A percentile compares a stretch with the other conserved stretches of the same genome.
Conservation (phyloP, 306 rosid species). For the Ziziphus jujuba region DNA sequence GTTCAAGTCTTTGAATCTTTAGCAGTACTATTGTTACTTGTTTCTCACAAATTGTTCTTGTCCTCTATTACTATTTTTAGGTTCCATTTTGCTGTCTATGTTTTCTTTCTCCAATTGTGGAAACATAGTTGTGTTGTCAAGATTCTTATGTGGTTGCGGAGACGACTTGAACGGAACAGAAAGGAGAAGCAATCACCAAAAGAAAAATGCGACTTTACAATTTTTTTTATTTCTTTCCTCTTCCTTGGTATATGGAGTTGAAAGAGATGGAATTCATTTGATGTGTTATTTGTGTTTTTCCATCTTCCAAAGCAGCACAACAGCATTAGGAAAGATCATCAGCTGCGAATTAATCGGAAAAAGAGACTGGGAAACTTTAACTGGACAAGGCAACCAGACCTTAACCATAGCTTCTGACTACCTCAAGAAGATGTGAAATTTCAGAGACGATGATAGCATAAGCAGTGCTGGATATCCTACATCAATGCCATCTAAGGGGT, state of each 20-base stretch:
- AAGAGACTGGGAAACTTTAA: constrained; percentile 62
- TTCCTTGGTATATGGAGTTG: neutral
- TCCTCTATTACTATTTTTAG: too few species aligned
- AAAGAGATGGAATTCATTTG: constrained; percentile 5
- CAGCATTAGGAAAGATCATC: constrained; percentile 64
- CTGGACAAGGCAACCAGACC: constrained; percentile 69
- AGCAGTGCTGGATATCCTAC: constrained; percentile 13
- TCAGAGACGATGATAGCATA: constrained; percentile 27
- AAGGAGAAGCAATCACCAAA: too few species aligned
- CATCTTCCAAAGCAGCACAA: constrained; percentile 61
- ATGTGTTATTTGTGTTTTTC: constrained; percentile 16
- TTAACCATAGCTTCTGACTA: constrained; percentile 53
- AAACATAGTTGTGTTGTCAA: too few species aligned
- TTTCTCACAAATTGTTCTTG: too few species aligned
- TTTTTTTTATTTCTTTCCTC: too few species aligned
- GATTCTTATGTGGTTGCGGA: too few species aligned
- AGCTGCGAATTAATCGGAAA: constrained; percentile 58
- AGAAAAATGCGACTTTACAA: too few species aligned
- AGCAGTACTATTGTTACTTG: too few species aligned
- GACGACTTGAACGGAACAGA: too few species aligned
- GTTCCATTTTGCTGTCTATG: too few species aligned
- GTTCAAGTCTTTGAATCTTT: too few species aligned
- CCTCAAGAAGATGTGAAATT: constrained; percentile 39
- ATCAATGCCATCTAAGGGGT: neutral
- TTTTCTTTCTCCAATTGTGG: too few species aligned